Conservation (phyloP, 106 monocot species). For the Apostasia shenzhenica region DNA sequence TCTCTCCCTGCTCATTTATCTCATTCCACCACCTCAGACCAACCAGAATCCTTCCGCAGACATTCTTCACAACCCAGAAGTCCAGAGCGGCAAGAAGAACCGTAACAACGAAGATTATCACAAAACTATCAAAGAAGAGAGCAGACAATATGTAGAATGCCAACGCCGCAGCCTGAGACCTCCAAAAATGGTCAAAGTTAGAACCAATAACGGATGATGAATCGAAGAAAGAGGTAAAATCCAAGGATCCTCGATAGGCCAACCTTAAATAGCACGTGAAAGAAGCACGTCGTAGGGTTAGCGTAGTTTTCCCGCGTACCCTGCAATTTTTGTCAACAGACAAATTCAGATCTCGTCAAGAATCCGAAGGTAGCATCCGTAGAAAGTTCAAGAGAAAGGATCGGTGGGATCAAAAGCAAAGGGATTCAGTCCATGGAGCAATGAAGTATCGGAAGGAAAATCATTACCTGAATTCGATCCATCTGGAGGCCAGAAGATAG, state of each 20-base stretch:
- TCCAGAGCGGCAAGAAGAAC: constrained; percentile 87
- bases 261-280: constrained; percentile 72
- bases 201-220: not conserved
- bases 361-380: too few relatives aligned
- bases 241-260: not conserved
- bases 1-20: constrained; percentile 81
- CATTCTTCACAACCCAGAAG: constrained; percentile 97
- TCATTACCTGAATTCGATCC: too few relatives aligned
- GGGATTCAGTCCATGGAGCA: too few relatives aligned
- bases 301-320: constrained; percentile 53
- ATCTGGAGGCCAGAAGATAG: too few relatives aligned
- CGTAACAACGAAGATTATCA: constrained; percentile 87
- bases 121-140: constrained; percentile 73
- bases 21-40: constrained; percentile 98
- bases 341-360: too few relatives aligned
- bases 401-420: too few relatives aligned
- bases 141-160: constrained; percentile 88
- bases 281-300: constrained; percentile 69
- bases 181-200: not conserved
- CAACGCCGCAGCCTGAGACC: constrained; percentile 56
- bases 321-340: constrained; percentile 7
- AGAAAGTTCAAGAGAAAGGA: too few relatives aligned
- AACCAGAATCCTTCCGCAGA: constrained; percentile 84
- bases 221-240: not conserved
- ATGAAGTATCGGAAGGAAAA: too few relatives aligned